Evolutionary conservation across 1,139 yeast species (phyloP), one percentile per base, ranked within the genome.

Genomic region (Taphrina confusa): DNA sequence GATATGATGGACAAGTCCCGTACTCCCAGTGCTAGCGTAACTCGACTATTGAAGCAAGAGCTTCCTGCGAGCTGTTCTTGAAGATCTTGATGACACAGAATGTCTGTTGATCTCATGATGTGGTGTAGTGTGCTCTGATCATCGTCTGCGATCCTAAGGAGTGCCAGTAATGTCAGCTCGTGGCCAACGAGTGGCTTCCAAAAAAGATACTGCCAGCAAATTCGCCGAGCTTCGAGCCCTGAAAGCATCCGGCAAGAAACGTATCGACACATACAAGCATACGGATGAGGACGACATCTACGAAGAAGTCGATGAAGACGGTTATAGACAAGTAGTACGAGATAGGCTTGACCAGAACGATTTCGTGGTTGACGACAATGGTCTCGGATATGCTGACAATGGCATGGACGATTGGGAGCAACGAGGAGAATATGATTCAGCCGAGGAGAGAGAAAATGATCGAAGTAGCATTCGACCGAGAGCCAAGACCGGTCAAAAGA

Each of bases 311-410:
- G 95, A 87, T 69, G 96, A 90, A 68, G 84, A 80, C 44, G 83
- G 86, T 31, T 91, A 82, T 73, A 77, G 92, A 66, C 80, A 81
- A 65, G 87, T 83, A 70, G 88, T 87, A 69, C 80, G 95, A 66
- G 82, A 86, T 62, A 89, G 90, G 64, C 77, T 92, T 61, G 78
- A 89, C 74, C 84, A 87, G 65, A 97, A 91, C 69, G 96, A 91
- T 70, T 92, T 92, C 70, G 92, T 92, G 54, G 96, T 89, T 1
- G 97, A 90, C 69, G 97, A 92, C 71, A 83, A 85, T 65, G 96
- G 95, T 12, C 85, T 84, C 66, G 94, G 94, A 0, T 92, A 92
- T 69, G 91, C 88, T 1, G 97, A 92, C 68, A 87, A 86, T 52
- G 97, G 97, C 57, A 88, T 80, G 12, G 95, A 91, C 67, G 95